Percentiles rank a stretch among this genome's conserved stretches.
Conservation (phyloP, 1,284 basidiomycete genomes). For the Lignosus rhinocerotis region DNA sequence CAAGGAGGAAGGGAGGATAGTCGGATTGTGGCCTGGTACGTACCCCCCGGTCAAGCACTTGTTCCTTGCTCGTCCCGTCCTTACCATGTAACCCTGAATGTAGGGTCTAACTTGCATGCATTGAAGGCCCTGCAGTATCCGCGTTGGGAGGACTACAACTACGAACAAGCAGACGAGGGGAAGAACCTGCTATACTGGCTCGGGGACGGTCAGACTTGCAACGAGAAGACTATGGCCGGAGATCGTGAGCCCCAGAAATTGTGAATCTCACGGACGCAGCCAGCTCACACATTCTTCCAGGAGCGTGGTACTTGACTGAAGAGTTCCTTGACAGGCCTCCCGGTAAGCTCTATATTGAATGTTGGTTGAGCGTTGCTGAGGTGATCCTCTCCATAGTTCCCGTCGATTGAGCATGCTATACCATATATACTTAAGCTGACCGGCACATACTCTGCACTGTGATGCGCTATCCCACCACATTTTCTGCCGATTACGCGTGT, state of each 20-base stretch:
- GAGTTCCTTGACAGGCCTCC: not conserved
- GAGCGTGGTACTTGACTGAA: not conserved
- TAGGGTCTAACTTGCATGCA: slow-evolving; percentile 56
- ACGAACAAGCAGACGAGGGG: slow-evolving; percentile 46
- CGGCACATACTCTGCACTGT: too few species aligned
- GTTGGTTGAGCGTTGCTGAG: not conserved
- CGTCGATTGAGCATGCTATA: too few species aligned
- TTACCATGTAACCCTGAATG: not conserved
- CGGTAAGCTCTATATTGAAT: not conserved
- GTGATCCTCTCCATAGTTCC: too few species aligned
- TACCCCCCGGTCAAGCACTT: not conserved
- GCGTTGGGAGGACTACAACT: slow-evolving; percentile 67
- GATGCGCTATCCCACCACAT: too few species aligned
- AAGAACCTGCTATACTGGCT: slow-evolving; percentile 58
- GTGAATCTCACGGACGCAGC: not conserved
- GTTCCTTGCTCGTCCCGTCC: too few species aligned
- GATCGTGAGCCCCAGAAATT: slow-evolving; percentile 43
- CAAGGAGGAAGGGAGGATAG: slow-evolving; percentile 55
- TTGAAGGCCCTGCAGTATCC: slow-evolving; percentile 50
- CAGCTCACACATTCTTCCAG: not conserved
- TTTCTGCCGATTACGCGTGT: too few species aligned
- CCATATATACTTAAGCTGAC: too few species aligned
- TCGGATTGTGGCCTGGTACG: slow-evolving; percentile 60
- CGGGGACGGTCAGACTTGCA: slow-evolving; percentile 53
- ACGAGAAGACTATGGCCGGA: slow-evolving; percentile 41